Percentiles rank a stretch among this genome's conserved stretches.
Conservation (phyloP, 331 rosid genomes). For the Telfairia occidentalis region DNA sequence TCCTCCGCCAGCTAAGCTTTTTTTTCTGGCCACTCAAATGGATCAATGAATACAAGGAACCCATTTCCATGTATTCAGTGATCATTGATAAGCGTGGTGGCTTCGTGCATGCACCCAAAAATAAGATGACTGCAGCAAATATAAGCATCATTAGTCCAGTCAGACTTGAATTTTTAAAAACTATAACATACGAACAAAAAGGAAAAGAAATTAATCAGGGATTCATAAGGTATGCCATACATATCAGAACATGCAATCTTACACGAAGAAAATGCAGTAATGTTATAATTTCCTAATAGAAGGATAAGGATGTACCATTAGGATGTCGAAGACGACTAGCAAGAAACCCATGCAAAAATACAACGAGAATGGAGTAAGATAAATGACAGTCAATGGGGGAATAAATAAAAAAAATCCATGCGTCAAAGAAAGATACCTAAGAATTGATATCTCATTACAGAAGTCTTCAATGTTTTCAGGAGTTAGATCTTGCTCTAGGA, state of each 20-base stretch:
- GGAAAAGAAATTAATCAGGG: neutral
- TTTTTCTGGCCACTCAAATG: constrained; percentile 92
- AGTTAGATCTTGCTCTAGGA: constrained; percentile 91
- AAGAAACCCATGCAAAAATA: constrained; percentile 16
- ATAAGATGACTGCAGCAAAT: constrained; percentile 79
- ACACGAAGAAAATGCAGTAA: constrained; percentile 13
- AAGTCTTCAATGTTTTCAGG: constrained; percentile 96
- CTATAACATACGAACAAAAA: neutral
- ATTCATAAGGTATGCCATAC: neutral
- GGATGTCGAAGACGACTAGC: constrained; percentile 98
- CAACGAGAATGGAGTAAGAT: constrained; percentile 31
- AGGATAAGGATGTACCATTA: constrained; percentile 50
- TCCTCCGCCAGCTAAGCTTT: constrained; percentile 82
- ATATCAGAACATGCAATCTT: neutral
- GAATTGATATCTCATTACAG: constrained; percentile 93
- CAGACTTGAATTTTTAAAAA: neutral
- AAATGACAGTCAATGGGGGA: constrained; percentile 11
- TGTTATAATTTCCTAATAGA: constrained; percentile 16
- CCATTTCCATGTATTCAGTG: constrained; percentile 97
- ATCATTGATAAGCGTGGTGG: constrained; percentile 97
- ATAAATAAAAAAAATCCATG: neutral
- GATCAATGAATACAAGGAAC: constrained; percentile 80
- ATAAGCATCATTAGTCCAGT: neutral
- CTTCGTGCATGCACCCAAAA: constrained; percentile 97
- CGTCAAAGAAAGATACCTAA: constrained; percentile 42